Percentiles rank a stretch among this genome's conserved stretches.
phyloP scores from a whole-genome alignment of 2,329 filamentous ascomycete genomes.

The Sporothrix protearum region DNA sequence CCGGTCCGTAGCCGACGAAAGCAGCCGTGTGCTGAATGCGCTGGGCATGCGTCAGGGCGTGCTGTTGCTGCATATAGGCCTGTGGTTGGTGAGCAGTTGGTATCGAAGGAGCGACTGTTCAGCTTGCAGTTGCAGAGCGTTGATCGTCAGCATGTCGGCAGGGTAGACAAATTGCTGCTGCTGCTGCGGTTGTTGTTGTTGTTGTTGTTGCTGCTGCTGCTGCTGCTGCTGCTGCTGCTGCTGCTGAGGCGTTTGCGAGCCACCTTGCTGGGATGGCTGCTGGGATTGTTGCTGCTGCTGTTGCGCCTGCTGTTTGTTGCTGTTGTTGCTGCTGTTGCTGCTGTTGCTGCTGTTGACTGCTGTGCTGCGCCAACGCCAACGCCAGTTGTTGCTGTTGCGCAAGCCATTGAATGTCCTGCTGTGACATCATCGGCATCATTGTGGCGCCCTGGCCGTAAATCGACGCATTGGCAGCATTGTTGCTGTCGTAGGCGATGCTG shows the following conservation, averaged over 20 bases:
- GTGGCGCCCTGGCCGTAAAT: slow-evolving; percentile 41
- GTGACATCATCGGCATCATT: slow-evolving; percentile 41
- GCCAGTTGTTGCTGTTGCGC: slow-evolving; percentile 38
- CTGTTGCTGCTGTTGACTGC: slow-evolving; percentile 35
- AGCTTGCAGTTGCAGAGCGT: slow-evolving; percentile 42
- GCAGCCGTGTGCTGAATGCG: slow-evolving; percentile 41
- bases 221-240: slow-evolving; percentile 43
- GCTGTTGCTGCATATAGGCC: slow-evolving; percentile 43
- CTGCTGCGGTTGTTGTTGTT: slow-evolving; percentile 38
- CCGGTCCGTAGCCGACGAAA: slow-evolving; percentile 43
- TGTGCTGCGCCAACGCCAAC: slow-evolving; percentile 35
- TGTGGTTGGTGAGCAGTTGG: slow-evolving; percentile 48
- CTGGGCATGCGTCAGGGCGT: slow-evolving; percentile 42
- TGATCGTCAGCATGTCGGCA: slow-evolving; percentile 30
- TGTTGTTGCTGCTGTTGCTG: slow-evolving; percentile 40
- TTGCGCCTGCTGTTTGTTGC: slow-evolving; percentile 42
- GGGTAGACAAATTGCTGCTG: slow-evolving; percentile 39
- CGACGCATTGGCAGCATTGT: slow-evolving; percentile 29
- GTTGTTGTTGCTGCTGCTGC: slow-evolving; percentile 36
- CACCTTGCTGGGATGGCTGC: slow-evolving; percentile 39
- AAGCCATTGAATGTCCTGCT: slow-evolving; percentile 51
- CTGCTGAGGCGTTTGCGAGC: slow-evolving; percentile 38
- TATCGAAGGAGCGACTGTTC: slow-evolving; percentile 38
- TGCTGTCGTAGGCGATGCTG: slow-evolving; percentile 50
- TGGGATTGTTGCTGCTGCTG: slow-evolving; percentile 39